Evolutionary conservation across 176 grass and related monocot species (phyloP).

Genomic region (Carex myosuroides): DNA sequence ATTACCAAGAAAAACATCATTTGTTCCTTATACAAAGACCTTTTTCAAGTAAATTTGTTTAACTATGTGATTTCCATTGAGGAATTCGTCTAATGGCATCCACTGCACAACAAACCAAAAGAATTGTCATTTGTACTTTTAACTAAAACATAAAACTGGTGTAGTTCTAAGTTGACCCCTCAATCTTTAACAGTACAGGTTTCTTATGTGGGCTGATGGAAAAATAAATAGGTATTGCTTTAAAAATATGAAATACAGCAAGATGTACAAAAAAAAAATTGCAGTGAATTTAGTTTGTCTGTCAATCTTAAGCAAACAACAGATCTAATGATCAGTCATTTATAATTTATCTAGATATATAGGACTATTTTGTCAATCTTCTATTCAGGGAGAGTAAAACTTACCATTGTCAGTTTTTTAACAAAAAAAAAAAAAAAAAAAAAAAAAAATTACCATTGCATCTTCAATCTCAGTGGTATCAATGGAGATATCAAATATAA

Average conservation of each 20-base stretch:
- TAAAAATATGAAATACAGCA: background rate
- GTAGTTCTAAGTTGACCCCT: background rate
- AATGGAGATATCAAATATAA: conserved; percentile 41
- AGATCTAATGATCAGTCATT: background rate
- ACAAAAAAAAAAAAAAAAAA: too few relatives aligned
- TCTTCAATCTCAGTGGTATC: conserved; percentile 52
- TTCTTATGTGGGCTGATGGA: background rate
- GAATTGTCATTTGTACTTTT: background rate
- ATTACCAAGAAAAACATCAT: background rate
- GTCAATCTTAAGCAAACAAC: background rate
- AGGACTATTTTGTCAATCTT: background rate
- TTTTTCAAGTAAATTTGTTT: background rate
- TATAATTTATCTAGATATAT: background rate
- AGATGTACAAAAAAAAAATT: background rate
- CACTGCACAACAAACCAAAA: conserved; percentile 29
- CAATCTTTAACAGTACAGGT: background rate
- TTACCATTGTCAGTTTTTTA: background rate
- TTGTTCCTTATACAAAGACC: background rate
- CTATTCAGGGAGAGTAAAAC: background rate
- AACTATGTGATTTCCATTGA: background rate
- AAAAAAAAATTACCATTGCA: conserved; percentile 39
- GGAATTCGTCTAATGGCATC: conserved; percentile 52
- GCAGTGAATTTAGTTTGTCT: background rate
- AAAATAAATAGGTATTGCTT: background rate
- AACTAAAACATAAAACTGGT: background rate